phyloP scores from a whole-genome alignment of 768 basidiomycete species.

The Nevesoporus exiguus region DNA sequence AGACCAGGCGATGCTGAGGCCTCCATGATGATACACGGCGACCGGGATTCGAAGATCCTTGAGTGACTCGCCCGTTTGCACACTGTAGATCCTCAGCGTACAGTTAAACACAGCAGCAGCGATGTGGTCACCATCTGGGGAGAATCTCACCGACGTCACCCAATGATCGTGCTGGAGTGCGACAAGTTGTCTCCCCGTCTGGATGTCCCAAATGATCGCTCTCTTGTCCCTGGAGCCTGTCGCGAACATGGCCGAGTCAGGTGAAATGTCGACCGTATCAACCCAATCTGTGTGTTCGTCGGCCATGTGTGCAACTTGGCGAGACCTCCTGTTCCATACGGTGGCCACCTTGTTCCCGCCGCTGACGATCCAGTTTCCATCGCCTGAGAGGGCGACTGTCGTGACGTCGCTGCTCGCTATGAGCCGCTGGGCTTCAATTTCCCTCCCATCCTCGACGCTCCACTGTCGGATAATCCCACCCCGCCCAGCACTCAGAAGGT shows the following conservation, averaged over 20 bases:
- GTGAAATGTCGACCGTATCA: neutral
- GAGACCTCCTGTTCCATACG: neutral
- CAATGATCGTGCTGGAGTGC: neutral
- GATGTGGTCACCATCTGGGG: neutral
- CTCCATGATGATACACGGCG: too few relatives aligned
- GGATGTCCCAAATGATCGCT: neutral
- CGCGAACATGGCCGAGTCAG: neutral
- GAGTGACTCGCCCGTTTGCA: neutral
- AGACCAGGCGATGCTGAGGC: too few relatives aligned
- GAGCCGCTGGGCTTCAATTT: neutral
- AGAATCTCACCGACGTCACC: neutral
- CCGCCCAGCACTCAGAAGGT: neutral
- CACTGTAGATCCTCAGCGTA: neutral
- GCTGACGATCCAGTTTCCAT: neutral
- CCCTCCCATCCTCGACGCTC: neutral
- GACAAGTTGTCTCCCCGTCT: neutral
- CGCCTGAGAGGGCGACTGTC: neutral
- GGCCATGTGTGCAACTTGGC: neutral
- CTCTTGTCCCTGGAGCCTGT: neutral
- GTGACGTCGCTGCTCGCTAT: neutral
- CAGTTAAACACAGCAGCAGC: neutral
- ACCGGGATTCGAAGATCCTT: too few relatives aligned
- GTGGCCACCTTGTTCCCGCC: neutral
- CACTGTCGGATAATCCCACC: neutral
- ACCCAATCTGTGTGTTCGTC: neutral